Percentiles rank a stretch among this genome's conserved stretches.
Conservation (phyloP, 192 early-diverging fungal species). For the Backusella macrospora region DNA sequence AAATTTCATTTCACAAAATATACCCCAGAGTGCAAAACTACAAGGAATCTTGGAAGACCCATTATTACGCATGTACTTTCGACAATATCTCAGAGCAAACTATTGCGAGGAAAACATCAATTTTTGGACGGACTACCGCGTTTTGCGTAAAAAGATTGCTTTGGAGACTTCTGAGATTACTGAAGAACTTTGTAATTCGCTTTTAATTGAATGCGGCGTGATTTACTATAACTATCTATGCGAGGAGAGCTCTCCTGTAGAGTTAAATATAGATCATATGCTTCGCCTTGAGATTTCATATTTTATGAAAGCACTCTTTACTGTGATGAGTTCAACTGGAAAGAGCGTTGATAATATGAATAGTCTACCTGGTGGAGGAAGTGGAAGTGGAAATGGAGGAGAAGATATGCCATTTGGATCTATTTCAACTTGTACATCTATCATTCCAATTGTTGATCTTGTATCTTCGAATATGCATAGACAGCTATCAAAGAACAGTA, state of each 20-base stretch:
- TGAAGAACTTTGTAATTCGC: slow-evolving; percentile 33
- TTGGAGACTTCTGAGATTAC: slow-evolving; percentile 25
- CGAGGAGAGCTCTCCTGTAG: slow-evolving; percentile 36
- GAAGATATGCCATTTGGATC: neutral
- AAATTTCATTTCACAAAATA: slow-evolving; percentile 3
- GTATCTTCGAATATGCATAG: neutral
- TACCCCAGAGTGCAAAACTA: slow-evolving; percentile 44
- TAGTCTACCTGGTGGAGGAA: neutral
- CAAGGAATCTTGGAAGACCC: slow-evolving; percentile 58
- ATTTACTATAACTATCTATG: slow-evolving; percentile 56
- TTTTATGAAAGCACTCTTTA: slow-evolving; percentile 46
- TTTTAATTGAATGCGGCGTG: slow-evolving; percentile 43
- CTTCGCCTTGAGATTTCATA: slow-evolving; percentile 48
- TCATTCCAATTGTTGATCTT: neutral
- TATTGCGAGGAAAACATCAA: slow-evolving; percentile 73
- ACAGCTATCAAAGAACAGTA: neutral
- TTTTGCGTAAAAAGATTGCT: slow-evolving; percentile 43
- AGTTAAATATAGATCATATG: slow-evolving; percentile 55
- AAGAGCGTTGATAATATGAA: neutral
- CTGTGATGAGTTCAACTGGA: slow-evolving; percentile 22
- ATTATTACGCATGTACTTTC: slow-evolving; percentile 54
- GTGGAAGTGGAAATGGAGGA: neutral
- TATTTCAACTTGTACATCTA: neutral
- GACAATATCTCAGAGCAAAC: slow-evolving; percentile 61
- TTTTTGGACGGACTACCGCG: slow-evolving; percentile 59